Evolutionary conservation across 495 filamentous ascomycete species (phyloP), one percentile per base, ranked within the genome.

Genomic region (Neurospora pannonica): DNA sequence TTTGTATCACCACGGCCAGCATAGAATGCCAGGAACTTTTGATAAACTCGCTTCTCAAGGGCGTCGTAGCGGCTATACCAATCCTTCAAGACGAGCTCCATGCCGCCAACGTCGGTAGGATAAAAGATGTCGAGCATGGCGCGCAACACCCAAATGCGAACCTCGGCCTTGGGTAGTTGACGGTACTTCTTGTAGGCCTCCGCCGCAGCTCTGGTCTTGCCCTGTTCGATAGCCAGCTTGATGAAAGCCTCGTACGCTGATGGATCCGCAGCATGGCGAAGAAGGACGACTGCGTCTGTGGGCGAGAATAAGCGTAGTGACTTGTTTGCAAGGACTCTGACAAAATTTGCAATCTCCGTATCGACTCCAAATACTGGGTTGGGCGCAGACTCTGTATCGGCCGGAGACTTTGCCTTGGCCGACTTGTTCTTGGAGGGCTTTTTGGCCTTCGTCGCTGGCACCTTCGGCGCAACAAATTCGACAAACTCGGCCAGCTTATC

Each of bases 11-110:
- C 91, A 38, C 82, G 81, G 38, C 82, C 73, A 15, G 89, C 88
- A 77, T 90, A 86, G 71, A 85, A 85, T 11, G 78, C 79, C 75
- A 90, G 81, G 71, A 85, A 84, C 76, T 84, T 84, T 62, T 82
- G 80, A 75, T 87, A 91, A 2, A 83, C 86, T 67, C 79, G 76
- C 37, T 75, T 74, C 71, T 83, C 79, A 40, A 87, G 83, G 17
- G 71, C 72, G 34, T 72, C 77, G 43, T 85, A 80, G 69, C 82
- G 78, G 13, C 73, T 75, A 70, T 85, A 82, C 83, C 85, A 91
- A 77, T 92, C 90, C 39, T 85, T 80, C 71, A 87, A 81, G n/a
- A 91, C 74, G 72, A 83, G 76, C 70, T 87, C 82, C 74, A 91
- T 82, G 4, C 85, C 88, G 7, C 75, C 76, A 34, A 78, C 77